A percentile compares a stretch with the other conserved stretches of the same genome.
phyloP scores from a whole-genome alignment of 1,284 basidiomycete species.

The Ganoderma leucocontextum region DNA sequence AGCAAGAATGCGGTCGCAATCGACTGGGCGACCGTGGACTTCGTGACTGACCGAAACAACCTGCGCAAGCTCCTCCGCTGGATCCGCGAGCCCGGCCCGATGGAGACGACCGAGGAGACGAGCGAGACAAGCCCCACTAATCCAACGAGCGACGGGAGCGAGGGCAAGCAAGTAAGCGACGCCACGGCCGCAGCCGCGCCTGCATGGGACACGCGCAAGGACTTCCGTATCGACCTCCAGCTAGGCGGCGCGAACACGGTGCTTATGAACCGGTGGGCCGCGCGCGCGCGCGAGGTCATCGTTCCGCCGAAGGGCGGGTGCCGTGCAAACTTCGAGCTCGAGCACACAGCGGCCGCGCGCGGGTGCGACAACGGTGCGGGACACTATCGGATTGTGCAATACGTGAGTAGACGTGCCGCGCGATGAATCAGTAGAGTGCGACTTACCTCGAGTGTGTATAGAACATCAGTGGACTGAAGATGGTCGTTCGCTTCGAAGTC shows the following conservation, averaged over 20 bases:
- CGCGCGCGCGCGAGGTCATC: constrained; percentile 17
- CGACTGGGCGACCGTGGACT: constrained; percentile 58
- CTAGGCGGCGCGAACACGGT: constrained; percentile 60
- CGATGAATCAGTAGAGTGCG: no score
- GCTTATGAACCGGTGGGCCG: constrained; percentile 52
- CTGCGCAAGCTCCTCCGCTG: constrained; percentile 67
- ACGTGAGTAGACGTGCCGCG: constrained; percentile 19
- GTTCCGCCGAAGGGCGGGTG: constrained; percentile 23
- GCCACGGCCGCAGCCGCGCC: not conserved
- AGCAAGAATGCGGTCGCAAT: constrained; percentile 32
- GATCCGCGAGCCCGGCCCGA: constrained; percentile 9
- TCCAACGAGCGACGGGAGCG: constrained; percentile 5
- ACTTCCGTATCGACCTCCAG: constrained; percentile 66
- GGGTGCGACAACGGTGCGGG: constrained; percentile 21
- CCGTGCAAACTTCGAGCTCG: constrained; percentile 19
- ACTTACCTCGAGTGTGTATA: constrained; percentile 14
- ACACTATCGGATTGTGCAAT: constrained; percentile 25
- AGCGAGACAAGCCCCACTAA: not conserved
- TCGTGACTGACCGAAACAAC: constrained; percentile 66
- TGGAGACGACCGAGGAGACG: not conserved
- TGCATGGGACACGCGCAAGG: constrained; percentile 38
- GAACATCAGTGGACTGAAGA: constrained; percentile 41
- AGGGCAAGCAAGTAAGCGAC: constrained; percentile 11
- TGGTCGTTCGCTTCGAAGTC: constrained; percentile 45
- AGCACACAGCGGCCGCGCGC: not conserved